Conservation (phyloP, 2,329 filamentous ascomycete species). For the Fusarium protoensiforme region DNA sequence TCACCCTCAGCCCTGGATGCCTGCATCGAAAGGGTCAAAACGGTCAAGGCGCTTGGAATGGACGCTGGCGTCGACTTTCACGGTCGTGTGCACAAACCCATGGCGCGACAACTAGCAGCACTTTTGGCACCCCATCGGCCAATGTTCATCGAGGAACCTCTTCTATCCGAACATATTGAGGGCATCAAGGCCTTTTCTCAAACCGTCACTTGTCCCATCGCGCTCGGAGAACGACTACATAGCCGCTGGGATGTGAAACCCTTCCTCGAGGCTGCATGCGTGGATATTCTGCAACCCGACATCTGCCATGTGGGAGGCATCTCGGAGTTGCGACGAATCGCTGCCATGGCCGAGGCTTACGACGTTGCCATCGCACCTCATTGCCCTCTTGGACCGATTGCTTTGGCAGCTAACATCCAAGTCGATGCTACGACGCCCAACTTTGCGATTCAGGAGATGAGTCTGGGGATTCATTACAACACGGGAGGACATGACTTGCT, state of each 20-base stretch:
- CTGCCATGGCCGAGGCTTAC: slow-evolving; percentile 77
- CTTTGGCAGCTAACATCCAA: slow-evolving; percentile 77
- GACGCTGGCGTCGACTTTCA: slow-evolving; percentile 84
- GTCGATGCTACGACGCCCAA: slow-evolving; percentile 70
- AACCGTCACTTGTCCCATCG: slow-evolving; percentile 67
- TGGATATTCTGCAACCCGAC: slow-evolving; percentile 80
- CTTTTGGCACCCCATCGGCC: slow-evolving; percentile 74
- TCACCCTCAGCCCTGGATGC: slow-evolving; percentile 72
- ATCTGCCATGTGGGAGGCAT: slow-evolving; percentile 79
- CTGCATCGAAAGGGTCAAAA: slow-evolving; percentile 74
- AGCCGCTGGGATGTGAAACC: slow-evolving; percentile 79
- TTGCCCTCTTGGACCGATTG: slow-evolving; percentile 78
- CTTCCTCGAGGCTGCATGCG: slow-evolving; percentile 74
- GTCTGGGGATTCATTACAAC: slow-evolving; percentile 83
- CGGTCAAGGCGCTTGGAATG: slow-evolving; percentile 75
- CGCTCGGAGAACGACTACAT: slow-evolving; percentile 77
- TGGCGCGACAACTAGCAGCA: slow-evolving; percentile 80
- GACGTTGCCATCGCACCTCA: slow-evolving; percentile 80
- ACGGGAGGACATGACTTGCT: slow-evolving; percentile 71
- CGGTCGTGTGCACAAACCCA: slow-evolving; percentile 80
- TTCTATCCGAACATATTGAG: slow-evolving; percentile 75
- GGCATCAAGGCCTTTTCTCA: slow-evolving; percentile 61
- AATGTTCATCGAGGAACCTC: slow-evolving; percentile 81
- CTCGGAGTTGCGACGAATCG: slow-evolving; percentile 76
- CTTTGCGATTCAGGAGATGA: slow-evolving; percentile 83